Conservation (phyloP, 306 rosid species). For the Inga oerstediana region DNA sequence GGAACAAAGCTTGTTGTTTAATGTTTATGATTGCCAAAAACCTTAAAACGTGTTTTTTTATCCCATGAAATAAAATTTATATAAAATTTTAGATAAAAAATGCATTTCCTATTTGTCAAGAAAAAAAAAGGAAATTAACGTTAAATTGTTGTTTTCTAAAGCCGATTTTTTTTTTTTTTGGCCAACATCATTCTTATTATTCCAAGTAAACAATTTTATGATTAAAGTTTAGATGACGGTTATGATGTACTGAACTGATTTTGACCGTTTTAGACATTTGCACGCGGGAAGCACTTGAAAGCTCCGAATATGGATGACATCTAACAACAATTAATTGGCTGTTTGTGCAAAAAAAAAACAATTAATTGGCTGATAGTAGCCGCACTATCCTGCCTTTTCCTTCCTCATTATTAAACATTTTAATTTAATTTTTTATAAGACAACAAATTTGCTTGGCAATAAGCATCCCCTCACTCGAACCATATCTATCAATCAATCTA, state of each 20-base stretch:
- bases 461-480: not conserved
- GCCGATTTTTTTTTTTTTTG: too few relatives aligned
- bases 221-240: not conserved
- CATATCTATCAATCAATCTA: not conserved
- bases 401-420: not conserved
- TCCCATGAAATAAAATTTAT: too few relatives aligned
- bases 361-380: not conserved
- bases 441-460: not conserved
- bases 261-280: not conserved
- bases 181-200: too few relatives aligned
- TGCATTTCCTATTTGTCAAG: too few relatives aligned
- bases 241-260: not conserved
- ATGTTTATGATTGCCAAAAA: too few relatives aligned
- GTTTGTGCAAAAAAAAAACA: not conserved
- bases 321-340: not conserved
- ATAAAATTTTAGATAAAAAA: too few relatives aligned
- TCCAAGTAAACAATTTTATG: not conserved
- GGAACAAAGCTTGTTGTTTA: too few relatives aligned
- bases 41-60: too few relatives aligned
- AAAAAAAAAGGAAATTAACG: too few relatives aligned
- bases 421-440: too few relatives aligned
- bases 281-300: not conserved
- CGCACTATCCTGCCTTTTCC: not conserved
- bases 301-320: not conserved
- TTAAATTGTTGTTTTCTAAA: too few relatives aligned